Evolutionary conservation across 495 filamentous ascomycete species (phyloP).

Genomic region (Xylaria acuta): DNA sequence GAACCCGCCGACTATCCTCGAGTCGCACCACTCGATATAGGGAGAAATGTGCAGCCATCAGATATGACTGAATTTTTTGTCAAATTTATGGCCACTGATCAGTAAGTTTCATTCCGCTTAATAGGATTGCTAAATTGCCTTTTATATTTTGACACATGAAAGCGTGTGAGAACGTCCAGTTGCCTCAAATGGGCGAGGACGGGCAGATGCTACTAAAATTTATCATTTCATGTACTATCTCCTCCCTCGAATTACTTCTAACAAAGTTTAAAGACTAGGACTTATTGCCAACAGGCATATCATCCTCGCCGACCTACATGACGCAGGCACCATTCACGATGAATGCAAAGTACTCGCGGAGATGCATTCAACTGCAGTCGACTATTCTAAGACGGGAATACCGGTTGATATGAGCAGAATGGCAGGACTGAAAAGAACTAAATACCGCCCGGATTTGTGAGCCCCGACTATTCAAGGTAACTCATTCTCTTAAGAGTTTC

Average conservation of each 20-base stretch:
- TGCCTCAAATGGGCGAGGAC: neutral
- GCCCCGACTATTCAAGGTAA: slow-evolving; percentile 26
- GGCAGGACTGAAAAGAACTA: slow-evolving; percentile 26
- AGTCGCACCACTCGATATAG: slow-evolving; percentile 59
- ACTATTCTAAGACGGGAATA: slow-evolving; percentile 81
- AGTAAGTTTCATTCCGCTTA: slow-evolving; percentile 35
- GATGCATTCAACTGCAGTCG: slow-evolving; percentile 78
- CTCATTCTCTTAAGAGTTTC: neutral
- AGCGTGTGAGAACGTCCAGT: neutral
- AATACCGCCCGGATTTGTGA: slow-evolving; percentile 52
- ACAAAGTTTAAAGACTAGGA: slow-evolving; percentile 52
- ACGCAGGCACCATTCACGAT: slow-evolving; percentile 58
- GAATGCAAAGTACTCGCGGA: slow-evolving; percentile 69
- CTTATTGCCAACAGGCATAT: slow-evolving; percentile 72
- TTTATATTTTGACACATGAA: neutral
- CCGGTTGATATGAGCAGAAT: slow-evolving; percentile 58
- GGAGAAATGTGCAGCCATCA: slow-evolving; percentile 54
- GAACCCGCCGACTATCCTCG: slow-evolving; percentile 71
- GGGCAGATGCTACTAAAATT: neutral
- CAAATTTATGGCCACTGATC: slow-evolving; percentile 78
- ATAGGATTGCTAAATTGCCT: no score
- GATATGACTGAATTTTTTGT: slow-evolving; percentile 84
- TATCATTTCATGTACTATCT: neutral
- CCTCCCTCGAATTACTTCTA: neutral
- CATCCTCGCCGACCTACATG: slow-evolving; percentile 68